These are phyloP conservation scores for Solanum verrucosum DNA, from an alignment of 257 asterid species.

Conservation along the genomic window DNA sequence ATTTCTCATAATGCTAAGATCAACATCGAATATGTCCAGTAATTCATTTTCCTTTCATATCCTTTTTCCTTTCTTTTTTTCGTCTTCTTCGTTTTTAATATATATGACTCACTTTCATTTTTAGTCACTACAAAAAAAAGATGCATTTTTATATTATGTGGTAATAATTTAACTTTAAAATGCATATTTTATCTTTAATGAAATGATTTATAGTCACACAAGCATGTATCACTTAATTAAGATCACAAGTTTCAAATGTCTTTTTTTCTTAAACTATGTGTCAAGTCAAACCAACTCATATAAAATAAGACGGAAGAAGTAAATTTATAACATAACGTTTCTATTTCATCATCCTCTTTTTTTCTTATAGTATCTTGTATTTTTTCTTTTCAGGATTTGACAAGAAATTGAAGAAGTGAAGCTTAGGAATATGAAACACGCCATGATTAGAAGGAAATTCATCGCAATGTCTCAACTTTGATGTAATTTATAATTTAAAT, in stretches of 20 bases:
- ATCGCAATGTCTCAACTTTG: not conserved
- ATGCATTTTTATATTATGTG: too few species aligned
- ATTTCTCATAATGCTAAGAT: conserved; percentile 37
- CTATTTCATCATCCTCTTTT: not conserved
- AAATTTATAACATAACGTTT: not conserved
- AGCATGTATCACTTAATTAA: not conserved
- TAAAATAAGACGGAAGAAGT: not conserved
- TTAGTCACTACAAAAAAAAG: too few species aligned
- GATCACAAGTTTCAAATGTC: not conserved
- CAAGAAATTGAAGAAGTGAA: not conserved
- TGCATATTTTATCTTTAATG: not conserved
- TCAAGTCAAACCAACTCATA: not conserved
- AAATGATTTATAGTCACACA: not conserved
- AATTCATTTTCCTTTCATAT: not conserved
- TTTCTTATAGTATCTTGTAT: not conserved
- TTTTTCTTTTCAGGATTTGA: conserved; percentile 7
- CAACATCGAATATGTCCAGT: conserved; percentile 65
- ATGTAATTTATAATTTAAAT: not conserved
- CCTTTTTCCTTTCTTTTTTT: not conserved
- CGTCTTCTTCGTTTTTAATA: not conserved
- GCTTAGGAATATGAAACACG: not conserved
- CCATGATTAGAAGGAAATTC: not conserved
- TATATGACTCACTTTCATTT: too few species aligned
- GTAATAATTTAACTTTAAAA: too few species aligned
- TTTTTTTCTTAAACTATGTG: not conserved